These are phyloP conservation scores for Gyrodon lividus DNA, from an alignment of 768 basidiomycete genomes.

Conservation along the genomic window DNA sequence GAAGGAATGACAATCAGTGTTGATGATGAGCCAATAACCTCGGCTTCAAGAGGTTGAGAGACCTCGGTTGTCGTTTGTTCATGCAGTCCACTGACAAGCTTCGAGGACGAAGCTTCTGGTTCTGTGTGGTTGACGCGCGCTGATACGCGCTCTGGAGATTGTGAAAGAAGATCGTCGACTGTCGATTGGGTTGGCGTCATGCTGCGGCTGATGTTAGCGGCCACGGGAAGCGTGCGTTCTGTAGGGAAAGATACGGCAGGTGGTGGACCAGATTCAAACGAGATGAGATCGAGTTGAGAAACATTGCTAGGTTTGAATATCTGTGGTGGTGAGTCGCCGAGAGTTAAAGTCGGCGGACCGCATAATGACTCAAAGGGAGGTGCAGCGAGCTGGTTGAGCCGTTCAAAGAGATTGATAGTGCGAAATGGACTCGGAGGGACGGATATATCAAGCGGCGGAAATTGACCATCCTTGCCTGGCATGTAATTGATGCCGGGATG, in stretches of 20 bases:
- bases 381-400: slow-evolving; percentile 19
- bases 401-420: slow-evolving; percentile 30
- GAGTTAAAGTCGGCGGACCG: not conserved
- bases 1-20: slow-evolving; percentile 7
- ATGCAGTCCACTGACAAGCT: not conserved
- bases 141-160: slow-evolving; percentile 19
- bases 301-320: slow-evolving; percentile 3
- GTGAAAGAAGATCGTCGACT: slow-evolving; percentile 24
- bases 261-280: slow-evolving; percentile 43
- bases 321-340: slow-evolving; percentile 2
- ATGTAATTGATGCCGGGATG: slow-evolving; percentile 15
- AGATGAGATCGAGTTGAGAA: slow-evolving; percentile 35
- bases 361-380: slow-evolving; percentile 2
- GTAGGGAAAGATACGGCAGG: slow-evolving; percentile 13
- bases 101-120: not conserved
- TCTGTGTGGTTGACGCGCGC: slow-evolving; percentile 6
- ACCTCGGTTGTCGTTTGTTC: slow-evolving; percentile 2
- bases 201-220: slow-evolving; percentile 6
- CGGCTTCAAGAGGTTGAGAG: not conserved
- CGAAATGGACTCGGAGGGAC: slow-evolving; percentile 34
- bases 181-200: slow-evolving; percentile 10
- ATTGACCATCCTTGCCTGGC: slow-evolving; percentile 18
- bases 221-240: not conserved
- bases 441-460: slow-evolving; percentile 12
- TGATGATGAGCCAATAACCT: not conserved